Conservation (phyloP, 1,284 basidiomycete genomes). For the Ceratobasidium sp. region DNA sequence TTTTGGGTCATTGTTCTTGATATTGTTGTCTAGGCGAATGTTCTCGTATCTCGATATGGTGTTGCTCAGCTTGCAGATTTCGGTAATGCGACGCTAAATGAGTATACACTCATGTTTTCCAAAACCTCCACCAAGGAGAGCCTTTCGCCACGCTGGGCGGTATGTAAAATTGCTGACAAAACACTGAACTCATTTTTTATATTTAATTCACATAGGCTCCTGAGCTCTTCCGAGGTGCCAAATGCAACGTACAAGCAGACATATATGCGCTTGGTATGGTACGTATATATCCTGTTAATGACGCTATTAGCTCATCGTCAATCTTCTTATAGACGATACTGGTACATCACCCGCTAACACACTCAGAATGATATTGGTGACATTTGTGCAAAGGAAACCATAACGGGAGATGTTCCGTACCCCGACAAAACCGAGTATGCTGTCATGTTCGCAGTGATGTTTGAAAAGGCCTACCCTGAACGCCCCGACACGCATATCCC, state of each 20-base stretch:
- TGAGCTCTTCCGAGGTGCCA: not conserved
- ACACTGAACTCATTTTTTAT: not conserved
- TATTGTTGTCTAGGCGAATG: not conserved
- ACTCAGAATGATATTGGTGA: not conserved
- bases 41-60: not conserved
- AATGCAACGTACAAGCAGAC: not conserved
- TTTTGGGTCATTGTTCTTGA: not conserved
- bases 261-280: constrained; percentile 23
- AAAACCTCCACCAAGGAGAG: not conserved
- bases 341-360: not conserved
- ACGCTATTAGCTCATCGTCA: not conserved
- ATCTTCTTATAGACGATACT: not conserved
- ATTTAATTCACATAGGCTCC: constrained; percentile 4
- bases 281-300: not conserved
- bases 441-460: not conserved
- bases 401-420: not conserved
- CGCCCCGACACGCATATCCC: not conserved
- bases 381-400: not conserved
- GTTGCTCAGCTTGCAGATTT: not conserved
- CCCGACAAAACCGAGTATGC: not conserved
- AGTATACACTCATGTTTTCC: not conserved
- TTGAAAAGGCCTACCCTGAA: not conserved
- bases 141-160: constrained; percentile 10
- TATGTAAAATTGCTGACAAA: not conserved
- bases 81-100: not conserved